phyloP scores from a whole-genome alignment of 345 rosid species.

The Triadica sebifera region DNA sequence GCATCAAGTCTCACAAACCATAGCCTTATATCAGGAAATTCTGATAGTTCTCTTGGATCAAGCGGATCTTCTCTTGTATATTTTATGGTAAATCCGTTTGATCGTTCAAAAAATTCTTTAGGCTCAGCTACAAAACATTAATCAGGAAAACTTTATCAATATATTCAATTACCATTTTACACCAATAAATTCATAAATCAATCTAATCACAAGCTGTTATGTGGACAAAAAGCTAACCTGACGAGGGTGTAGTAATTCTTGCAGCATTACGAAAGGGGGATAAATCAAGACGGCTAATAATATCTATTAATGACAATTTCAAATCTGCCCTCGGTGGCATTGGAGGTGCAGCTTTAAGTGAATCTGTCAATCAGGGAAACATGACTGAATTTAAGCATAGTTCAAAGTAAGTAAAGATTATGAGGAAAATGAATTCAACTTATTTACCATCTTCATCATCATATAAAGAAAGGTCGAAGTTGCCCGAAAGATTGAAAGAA shows the following conservation, averaged over 20 bases:
- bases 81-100: constrained; percentile 69
- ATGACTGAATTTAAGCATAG: not conserved
- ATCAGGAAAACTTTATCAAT: not conserved
- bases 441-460: constrained; percentile 47
- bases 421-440: not conserved
- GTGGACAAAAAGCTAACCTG: constrained; percentile 32
- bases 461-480: constrained; percentile 61
- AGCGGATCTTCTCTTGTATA: constrained; percentile 63
- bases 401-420: not conserved
- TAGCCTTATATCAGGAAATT: constrained; percentile 74
- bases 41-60: constrained; percentile 76
- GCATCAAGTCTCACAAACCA: constrained; percentile 94
- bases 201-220: not conserved
- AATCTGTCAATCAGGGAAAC: constrained; percentile 35
- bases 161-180: too few relatives aligned
- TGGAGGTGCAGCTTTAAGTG: constrained; percentile 52
- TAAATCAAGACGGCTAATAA: constrained; percentile 55
- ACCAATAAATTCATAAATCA: not conserved
- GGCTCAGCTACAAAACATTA: constrained; percentile 42
- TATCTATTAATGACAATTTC: constrained; percentile 65
- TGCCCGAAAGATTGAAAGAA: constrained; percentile 83
- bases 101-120: constrained; percentile 54
- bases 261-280: constrained; percentile 62
- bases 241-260: constrained; percentile 58
- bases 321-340: constrained; percentile 76